These are phyloP conservation scores for Sporothrix dimorphospora DNA, from an alignment of 2,329 filamentous ascomycete genomes.

Conservation along the genomic window DNA sequence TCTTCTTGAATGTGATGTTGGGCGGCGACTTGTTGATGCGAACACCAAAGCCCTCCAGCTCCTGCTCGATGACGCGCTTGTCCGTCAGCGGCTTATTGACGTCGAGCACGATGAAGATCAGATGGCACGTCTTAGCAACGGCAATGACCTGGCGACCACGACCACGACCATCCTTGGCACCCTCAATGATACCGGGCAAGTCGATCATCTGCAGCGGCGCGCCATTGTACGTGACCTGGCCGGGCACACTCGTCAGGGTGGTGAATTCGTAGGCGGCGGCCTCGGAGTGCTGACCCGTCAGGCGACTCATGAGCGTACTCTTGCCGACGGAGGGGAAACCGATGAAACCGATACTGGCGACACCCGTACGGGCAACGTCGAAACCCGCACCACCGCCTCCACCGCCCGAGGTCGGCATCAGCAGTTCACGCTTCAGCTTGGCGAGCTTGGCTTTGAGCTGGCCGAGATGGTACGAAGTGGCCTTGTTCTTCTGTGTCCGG, in stretches of 20 bases:
- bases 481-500: conserved; percentile 96
- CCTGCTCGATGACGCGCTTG: conserved; percentile 91
- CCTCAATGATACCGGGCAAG: conserved; percentile 97
- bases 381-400: conserved; percentile 89
- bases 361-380: conserved; percentile 96
- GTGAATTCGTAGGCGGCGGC: conserved; percentile 98
- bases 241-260: conserved; percentile 94
- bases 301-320: conserved; percentile 91
- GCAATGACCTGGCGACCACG: conserved; percentile 98
- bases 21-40: conserved; percentile 96
- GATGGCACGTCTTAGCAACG: conserved; percentile 96
- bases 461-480: conserved; percentile 88
- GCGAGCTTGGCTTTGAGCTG: conserved; percentile 98
- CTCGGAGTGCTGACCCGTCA: conserved; percentile 97
- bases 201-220: conserved; percentile 98
- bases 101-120: conserved; percentile 98
- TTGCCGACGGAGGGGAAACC: conserved; percentile 98
- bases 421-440: conserved; percentile 93
- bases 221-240: conserved; percentile 94
- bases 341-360: conserved; percentile 96
- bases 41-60: conserved; percentile 96
- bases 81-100: conserved; percentile 98
- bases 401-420: conserved; percentile 78
- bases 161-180: conserved; percentile 96
- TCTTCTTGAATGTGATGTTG: conserved; percentile 99